Evolutionary conservation across 2,329 filamentous ascomycete species (phyloP), one percentile per base, ranked within the genome.

Genomic region (Fusarium incarnatum): DNA sequence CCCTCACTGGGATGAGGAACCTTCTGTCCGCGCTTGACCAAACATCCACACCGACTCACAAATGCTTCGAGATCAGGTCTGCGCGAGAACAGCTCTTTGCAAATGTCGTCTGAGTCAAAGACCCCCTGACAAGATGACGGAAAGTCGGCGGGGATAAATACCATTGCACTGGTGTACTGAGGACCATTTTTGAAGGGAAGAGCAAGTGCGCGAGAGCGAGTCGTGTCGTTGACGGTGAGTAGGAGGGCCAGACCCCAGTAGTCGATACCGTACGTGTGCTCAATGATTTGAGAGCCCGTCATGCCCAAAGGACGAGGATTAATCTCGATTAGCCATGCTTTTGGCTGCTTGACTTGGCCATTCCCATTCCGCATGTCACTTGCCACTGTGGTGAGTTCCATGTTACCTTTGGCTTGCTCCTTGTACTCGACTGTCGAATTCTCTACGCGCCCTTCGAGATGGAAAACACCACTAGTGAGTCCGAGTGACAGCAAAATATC

Each of bases 301-400:
- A 69, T 70, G 8, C 68, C 70, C 13, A 56, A 62, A 20, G 70
- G 65, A 8, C 70, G 65, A 13, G 68, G 68, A 37, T 72, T 72
- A n/a, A 72, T 59, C 34, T 72, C 68, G 7, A 71, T 69, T 28
- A 56, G 44, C 62, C 53, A 48, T 44, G 45, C 56, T 34, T 48
- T 27, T 10, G 28, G 23, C 8, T 3, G 18, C 16, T 27, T 37
- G 6, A 12, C 10, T 16, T 40, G 22, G 10, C 11, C 47, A 20
- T 50, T 28, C 16, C 30, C 50, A n/a, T 47, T 45, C 48, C 18
- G 32, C 12, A 27, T 27, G 11, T 27, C 23, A 40, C 48, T 40
- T 40, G 28, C 2, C 25, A 27, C 25, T 10, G n/a, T n/a, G 18
- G 23, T 27, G 23, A 46, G 28, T 56, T 57, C 45, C 56, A 42